Base-by-base conservation (phyloP, 108 stramenopile genomes). In the Nitzschia inconspicua region DNA sequence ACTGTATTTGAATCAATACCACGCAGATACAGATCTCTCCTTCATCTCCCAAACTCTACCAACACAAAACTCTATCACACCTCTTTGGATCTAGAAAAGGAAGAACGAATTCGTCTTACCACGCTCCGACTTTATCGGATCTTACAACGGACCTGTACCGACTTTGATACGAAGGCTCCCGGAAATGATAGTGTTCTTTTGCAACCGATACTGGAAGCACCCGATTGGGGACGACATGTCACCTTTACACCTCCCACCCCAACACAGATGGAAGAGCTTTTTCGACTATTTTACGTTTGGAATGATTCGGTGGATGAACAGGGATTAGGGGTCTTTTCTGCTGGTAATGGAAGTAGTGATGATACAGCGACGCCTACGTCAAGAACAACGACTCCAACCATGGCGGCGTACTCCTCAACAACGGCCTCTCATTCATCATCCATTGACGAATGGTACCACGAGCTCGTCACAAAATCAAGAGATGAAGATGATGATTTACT, bases 11-110 rank as follows among this genome's bases (percentile, higher is more conserved):
- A n/a, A n/a, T n/a, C n/a, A n/a, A n/a, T n/a, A n/a, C n/a, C n/a
- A n/a, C n/a, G n/a, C n/a, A n/a, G n/a, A n/a, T n/a, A n/a, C n/a
- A n/a, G n/a, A n/a, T n/a, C n/a, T n/a, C n/a, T 63, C 61, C 57
- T 62, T 20, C 54, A 53, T 70, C 69, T 63, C 61, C 68, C 68
- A 51, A n/a, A n/a, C n/a, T n/a, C n/a, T n/a, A n/a, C n/a, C n/a
- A n/a, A n/a, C n/a, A n/a, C n/a, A n/a, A n/a, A n/a, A n/a, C n/a
- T n/a, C n/a, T n/a, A n/a, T n/a, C n/a, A n/a, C n/a, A n/a, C n/a
- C n/a, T n/a, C n/a, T n/a, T n/a, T n/a, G 34, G 31, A 2, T 9
- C 11, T 29, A 2, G n/a, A n/a, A 0, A 54, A 54, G 35, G 35
- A 48, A 16, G 36, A 55, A 6, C 57, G 48, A 34, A 13, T 28